A percentile compares a stretch with the other conserved stretches of the same genome.
phyloP scores from a whole-genome alignment of 2,329 filamentous ascomycete genomes.

The Trichoderma sp. region DNA sequence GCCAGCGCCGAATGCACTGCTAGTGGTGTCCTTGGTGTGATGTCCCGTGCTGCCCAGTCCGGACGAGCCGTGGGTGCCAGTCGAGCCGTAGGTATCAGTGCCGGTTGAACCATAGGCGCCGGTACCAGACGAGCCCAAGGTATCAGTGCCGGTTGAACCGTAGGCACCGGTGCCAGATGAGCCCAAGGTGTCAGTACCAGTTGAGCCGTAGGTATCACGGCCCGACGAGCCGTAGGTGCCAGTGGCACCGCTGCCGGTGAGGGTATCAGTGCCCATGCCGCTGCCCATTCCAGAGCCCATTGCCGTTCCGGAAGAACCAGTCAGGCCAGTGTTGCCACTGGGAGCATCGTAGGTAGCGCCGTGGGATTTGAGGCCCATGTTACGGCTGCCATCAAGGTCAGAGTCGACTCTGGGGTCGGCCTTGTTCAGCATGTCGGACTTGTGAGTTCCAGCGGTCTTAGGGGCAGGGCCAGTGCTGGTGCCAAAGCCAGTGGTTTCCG shows the following conservation, averaged over 20 bases:
- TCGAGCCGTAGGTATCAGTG: neutral
- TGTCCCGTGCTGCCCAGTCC: neutral
- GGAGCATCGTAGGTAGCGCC: slow-evolving; percentile 3
- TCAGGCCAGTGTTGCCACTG: slow-evolving; percentile 7
- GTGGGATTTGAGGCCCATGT: slow-evolving; percentile 26
- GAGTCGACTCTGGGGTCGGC: slow-evolving; percentile 54
- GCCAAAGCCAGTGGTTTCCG: neutral
- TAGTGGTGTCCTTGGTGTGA: slow-evolving; percentile 4
- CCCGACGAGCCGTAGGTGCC: slow-evolving; percentile 20
- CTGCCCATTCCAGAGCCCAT: slow-evolving; percentile 37
- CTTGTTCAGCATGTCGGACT: slow-evolving; percentile 47
- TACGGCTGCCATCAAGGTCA: slow-evolving; percentile 44
- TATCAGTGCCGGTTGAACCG: slow-evolving; percentile 23
- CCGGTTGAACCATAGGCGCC: too few relatives aligned
- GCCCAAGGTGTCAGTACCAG: slow-evolving; percentile 24
- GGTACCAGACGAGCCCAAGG: neutral
- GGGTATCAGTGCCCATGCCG: slow-evolving; percentile 27
- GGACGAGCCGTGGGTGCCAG: neutral
- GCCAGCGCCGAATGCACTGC: slow-evolving; percentile 11
- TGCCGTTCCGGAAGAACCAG: slow-evolving; percentile 31
- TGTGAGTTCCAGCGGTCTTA: slow-evolving; percentile 38
- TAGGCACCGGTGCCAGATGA: slow-evolving; percentile 19
- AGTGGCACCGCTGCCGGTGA: slow-evolving; percentile 20
- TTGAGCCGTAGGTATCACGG: slow-evolving; percentile 18
- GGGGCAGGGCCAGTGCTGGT: neutral